Percentiles rank a stretch among this genome's conserved stretches.
phyloP scores from a whole-genome alignment of 306 rosid genomes.

The Senna siamea region DNA sequence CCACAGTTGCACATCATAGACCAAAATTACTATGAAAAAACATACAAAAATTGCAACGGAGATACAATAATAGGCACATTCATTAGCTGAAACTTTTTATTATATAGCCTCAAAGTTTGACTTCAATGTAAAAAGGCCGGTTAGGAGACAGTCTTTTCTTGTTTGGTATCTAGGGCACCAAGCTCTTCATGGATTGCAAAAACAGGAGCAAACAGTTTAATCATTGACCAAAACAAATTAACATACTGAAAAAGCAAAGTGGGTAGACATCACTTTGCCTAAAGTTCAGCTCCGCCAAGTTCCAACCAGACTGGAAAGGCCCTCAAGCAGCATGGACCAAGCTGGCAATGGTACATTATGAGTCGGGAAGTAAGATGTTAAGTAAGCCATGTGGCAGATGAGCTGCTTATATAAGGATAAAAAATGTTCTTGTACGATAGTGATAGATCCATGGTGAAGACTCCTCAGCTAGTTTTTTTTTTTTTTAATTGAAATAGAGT shows the following conservation, averaged over 20 bases:
- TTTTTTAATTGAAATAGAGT: not conserved
- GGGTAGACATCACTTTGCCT: not conserved
- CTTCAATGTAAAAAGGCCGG: not conserved
- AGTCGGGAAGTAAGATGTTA: constrained; percentile 3
- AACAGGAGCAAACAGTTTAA: constrained; percentile 14
- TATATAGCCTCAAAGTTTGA: not conserved
- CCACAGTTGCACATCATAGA: not conserved
- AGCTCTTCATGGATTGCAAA: constrained; percentile 26
- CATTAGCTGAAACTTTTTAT: not conserved
- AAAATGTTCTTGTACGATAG: not conserved
- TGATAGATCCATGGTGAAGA: not conserved
- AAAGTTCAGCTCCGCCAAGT: constrained; percentile 4
- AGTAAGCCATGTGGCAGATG: constrained; percentile 20
- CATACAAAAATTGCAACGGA: not conserved
- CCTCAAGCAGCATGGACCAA: not conserved
- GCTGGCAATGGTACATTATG: constrained; percentile 21
- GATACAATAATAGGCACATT: not conserved
- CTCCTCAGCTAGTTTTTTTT: not conserved
- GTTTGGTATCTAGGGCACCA: constrained; percentile 31
- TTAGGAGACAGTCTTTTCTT: not conserved
- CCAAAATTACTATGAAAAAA: not conserved
- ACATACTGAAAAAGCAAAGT: constrained; percentile 11
- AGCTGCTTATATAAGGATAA: not conserved
- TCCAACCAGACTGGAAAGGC: not conserved
- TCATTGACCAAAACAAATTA: constrained; percentile 21